Conservation (phyloP, 129 eudicot species). For the Centrapalus pauciflorus region DNA sequence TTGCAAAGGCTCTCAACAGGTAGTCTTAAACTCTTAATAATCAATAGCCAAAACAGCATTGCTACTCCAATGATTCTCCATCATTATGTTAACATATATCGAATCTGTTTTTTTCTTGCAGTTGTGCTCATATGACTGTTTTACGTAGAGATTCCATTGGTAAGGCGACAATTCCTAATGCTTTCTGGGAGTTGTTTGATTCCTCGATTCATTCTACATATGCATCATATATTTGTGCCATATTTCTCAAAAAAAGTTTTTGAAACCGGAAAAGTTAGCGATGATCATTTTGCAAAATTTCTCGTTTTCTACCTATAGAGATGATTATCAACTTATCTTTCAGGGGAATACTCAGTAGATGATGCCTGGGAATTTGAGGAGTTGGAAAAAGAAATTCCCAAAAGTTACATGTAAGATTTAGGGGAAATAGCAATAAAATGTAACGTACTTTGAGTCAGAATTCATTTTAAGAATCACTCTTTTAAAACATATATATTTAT, state of each 20-base stretch:
- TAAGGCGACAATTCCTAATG: conserved; percentile 22
- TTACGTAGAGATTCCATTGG: conserved; percentile 94
- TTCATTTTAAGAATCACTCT: too few species aligned
- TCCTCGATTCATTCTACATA: neutral
- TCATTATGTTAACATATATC: neutral
- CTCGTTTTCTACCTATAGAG: neutral
- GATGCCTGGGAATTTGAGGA: conserved; percentile 94
- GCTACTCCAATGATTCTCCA: neutral
- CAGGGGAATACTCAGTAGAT: conserved; percentile 85
- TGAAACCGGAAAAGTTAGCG: neutral
- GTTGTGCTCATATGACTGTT: conserved; percentile 93
- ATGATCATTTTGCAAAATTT: neutral
- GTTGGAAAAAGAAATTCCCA: conserved; percentile 69
- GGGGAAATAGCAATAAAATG: too few species aligned
- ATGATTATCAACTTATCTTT: conserved; percentile 2
- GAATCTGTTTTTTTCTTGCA: conserved; percentile 34
- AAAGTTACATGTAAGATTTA: conserved; percentile 74
- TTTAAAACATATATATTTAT: too few species aligned
- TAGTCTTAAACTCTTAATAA: conserved; percentile 9
- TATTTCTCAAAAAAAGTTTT: neutral
- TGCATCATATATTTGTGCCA: neutral
- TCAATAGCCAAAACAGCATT: neutral
- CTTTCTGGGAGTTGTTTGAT: neutral
- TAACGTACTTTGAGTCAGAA: too few species aligned
- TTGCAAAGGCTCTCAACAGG: conserved; percentile 94